Evolutionary conservation across 345 rosid species (phyloP), one percentile per base, ranked within the genome.

Genomic region (Pugionium cornutum): DNA sequence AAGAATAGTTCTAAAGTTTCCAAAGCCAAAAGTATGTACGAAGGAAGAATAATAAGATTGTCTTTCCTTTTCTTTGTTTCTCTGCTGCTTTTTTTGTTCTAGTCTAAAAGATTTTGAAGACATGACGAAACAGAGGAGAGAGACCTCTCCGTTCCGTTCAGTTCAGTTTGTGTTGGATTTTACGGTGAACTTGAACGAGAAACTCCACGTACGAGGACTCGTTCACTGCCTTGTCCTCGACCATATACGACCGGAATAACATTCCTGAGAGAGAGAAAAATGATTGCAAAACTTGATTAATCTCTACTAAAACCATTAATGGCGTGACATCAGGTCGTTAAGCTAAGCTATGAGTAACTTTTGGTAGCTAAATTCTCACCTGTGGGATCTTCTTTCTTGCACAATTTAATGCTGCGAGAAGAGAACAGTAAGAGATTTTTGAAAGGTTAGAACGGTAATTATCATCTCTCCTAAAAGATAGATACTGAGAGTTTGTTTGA

Each of bases 351-450:
- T 25, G 36, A 32, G 54, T 44, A 60, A 44, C 9, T 69, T n/a
- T 52, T 9, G 40, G 36, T 18, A 62, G 49, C 43, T 39, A 55
- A 64, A 67, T 18, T 18, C 94, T 80, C 39, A 94, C 99, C 99
- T 75, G 91, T 82, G 64, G 81, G 83, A 81, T 90, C 99, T 76
- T 91, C 96, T 70, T 87, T 90, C 83, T 82, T 90, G 88, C 97
- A 94, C 61, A 90, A 59, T 70, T 77, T 84, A 43, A 94, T 55
- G 59, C 99, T 94, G 95, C 80, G 76, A 26, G 18, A 50, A 41
- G 39, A 55, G 41, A 28, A 29, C 25, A 67, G 7, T 1, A 27
- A 74, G 28, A 43, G 27, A 33, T 46, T 67, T 34, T 60, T 4
- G 18, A 18, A 31, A 5, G 50, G 54, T 55, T 55, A 61, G 9